Conservation (phyloP, 768 basidiomycete species). For the Xerocomellus amylosporus region DNA sequence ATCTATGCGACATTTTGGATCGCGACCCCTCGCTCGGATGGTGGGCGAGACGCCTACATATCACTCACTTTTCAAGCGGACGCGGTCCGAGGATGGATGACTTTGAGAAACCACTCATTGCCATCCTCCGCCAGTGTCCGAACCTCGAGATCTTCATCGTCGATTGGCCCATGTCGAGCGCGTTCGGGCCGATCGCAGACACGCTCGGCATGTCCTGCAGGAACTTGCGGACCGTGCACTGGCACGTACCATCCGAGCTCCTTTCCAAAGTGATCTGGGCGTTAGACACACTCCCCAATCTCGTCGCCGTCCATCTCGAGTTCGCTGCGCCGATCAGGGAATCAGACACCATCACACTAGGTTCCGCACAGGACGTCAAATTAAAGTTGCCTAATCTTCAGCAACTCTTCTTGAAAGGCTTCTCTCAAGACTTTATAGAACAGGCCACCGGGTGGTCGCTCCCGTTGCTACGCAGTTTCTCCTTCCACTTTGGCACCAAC, state of each 20-base stretch:
- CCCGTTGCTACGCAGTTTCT: constrained; percentile 55
- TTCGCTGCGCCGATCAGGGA: constrained; percentile 35
- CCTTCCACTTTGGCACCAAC: constrained; percentile 46
- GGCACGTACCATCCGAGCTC: constrained; percentile 53
- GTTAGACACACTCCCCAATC: constrained; percentile 54
- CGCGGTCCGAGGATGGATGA: constrained; percentile 44
- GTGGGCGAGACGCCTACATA: constrained; percentile 73
- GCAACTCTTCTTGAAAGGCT: constrained; percentile 62
- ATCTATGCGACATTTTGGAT: constrained; percentile 52
- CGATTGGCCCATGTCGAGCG: constrained; percentile 57
- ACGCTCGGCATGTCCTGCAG: constrained; percentile 52
- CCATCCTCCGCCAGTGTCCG: constrained; percentile 62
- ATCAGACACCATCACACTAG: constrained; percentile 51
- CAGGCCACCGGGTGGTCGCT: constrained; percentile 66
- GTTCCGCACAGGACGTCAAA: constrained; percentile 56
- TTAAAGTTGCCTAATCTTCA: constrained; percentile 54
- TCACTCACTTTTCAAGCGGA: constrained; percentile 49
- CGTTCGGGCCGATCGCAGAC: constrained; percentile 64
- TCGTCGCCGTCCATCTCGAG: constrained; percentile 57
- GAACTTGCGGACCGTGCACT: constrained; percentile 58
- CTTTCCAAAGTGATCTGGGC: constrained; percentile 72
- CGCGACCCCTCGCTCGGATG: constrained; percentile 55
- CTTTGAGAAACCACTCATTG: constrained; percentile 52
- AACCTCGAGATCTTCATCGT: constrained; percentile 73
- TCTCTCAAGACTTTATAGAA: constrained; percentile 64